Base-by-base conservation (phyloP, 2,329 filamentous ascomycete genomes). In the Aspergillus pseudoterreus region DNA sequence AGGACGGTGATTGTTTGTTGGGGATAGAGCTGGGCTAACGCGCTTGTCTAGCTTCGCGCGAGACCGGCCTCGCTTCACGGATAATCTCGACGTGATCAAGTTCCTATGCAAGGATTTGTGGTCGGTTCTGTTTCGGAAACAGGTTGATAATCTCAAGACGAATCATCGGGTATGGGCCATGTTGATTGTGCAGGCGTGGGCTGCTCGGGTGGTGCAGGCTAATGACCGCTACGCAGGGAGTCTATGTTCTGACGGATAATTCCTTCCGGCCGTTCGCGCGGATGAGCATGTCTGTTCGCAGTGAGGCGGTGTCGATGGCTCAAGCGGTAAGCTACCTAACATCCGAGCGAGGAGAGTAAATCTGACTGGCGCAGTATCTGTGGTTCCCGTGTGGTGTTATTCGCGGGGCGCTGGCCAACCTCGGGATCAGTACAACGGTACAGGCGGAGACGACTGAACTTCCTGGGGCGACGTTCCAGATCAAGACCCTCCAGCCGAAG, bases 41-140 rank as follows among this genome's bases (percentile, higher is more conserved):
- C 43, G 43, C n/a, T 32, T 41, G 33, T 15, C 39, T 47, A 74
- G 71, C 47, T 74, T 74, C 51, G 70, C 71, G 22, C 66, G 69
- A 66, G 88, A 95, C 69, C 82, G 90, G 47, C 90, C 92, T 38
- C 88, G 91, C 45, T 95, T 96, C 68, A 89, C 87, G 55, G 91
- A 96, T 63, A 92, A 92, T 4, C 83, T 99, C 39, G 94, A 97
- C 67, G 88, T 92, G 45, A 99, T 99, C 70, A 99, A 99, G 71
- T 97, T 99, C 67, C 79, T 99, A 45, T 99, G 94, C 82, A 99
- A 99, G 77, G 94, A 99, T 71, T 80, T 99, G 42, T 99, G 94
- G 94, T 91, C 85, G 32, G 79, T 97, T 17, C 83, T 96, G 14
- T 99, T 96, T 72, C 82, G 89, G 68, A 99, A 99, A 74, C 95